Evolutionary conservation across 306 rosid genomes (phyloP).

Genomic region (Chamaecrista fasciculata): DNA sequence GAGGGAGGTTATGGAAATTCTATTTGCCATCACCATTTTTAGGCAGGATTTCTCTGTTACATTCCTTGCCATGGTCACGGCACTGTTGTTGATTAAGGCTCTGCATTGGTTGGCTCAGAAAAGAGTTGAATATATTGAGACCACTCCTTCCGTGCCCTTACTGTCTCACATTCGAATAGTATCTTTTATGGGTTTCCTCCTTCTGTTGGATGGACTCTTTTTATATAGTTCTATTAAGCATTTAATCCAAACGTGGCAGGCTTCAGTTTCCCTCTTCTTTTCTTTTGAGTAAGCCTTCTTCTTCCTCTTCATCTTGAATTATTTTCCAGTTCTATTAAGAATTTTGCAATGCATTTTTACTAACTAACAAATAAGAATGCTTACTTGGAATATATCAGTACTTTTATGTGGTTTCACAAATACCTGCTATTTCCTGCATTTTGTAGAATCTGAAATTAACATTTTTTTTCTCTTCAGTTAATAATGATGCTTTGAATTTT

Average conservation of each 20-base stretch:
- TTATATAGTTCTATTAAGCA: constrained; percentile 62
- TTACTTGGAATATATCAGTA: background rate
- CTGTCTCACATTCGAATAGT: constrained; percentile 87
- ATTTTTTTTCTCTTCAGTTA: background rate
- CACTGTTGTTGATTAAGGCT: constrained; percentile 80
- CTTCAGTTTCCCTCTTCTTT: constrained; percentile 95
- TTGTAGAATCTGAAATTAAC: background rate
- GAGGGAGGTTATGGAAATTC: constrained; percentile 99
- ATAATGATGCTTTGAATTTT: background rate
- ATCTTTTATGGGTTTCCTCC: constrained; percentile 88
- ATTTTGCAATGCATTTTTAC: too few relatives aligned
- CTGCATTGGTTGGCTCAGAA: constrained; percentile 98
- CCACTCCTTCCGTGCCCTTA: constrained; percentile 81
- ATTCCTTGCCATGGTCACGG: constrained; percentile 89
- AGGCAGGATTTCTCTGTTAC: constrained; percentile 95
- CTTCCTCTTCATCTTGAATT: constrained; percentile 12
- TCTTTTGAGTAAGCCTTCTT: constrained; percentile 81
- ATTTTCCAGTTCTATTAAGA: background rate
- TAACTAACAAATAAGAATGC: constrained; percentile 13
- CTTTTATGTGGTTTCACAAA: background rate
- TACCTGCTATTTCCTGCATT: background rate
- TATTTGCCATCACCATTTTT: constrained; percentile 92
- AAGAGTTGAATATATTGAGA: constrained; percentile 96
- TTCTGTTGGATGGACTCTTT: constrained; percentile 72
- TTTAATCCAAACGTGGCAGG: constrained; percentile 62